Percentiles rank a stretch among this genome's conserved stretches.
phyloP scores from a whole-genome alignment of 306 rosid species.

The Acacia crassicarpa region DNA sequence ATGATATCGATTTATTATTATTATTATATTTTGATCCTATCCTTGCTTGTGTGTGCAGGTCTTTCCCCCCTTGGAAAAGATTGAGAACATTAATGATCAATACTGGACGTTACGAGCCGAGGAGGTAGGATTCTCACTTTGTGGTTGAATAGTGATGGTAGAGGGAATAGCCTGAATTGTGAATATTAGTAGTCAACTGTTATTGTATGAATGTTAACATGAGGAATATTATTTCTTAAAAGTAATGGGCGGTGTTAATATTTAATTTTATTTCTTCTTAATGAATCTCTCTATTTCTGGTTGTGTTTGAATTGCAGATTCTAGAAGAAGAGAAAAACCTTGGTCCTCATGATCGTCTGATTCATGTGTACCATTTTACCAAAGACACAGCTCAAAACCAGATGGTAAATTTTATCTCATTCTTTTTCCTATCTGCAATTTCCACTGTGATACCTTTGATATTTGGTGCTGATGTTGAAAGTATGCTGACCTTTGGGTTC shows the following conservation, averaged over 20 bases:
- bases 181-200: slow-evolving; percentile 23
- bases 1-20: neutral
- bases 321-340: slow-evolving; percentile 90
- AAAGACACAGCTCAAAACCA: slow-evolving; percentile 80
- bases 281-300: neutral
- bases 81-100: slow-evolving; percentile 81
- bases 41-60: slow-evolving; percentile 51
- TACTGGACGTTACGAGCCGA: slow-evolving; percentile 95
- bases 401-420: slow-evolving; percentile 48
- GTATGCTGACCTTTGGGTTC: neutral
- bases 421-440: slow-evolving; percentile 21
- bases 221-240: neutral
- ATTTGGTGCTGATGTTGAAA: neutral
- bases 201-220: slow-evolving; percentile 12
- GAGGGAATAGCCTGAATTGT: neutral
- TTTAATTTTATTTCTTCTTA: neutral
- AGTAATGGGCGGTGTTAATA: neutral
- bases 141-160: neutral
- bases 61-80: slow-evolving; percentile 80
- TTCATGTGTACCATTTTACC: slow-evolving; percentile 90
- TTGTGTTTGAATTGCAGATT: slow-evolving; percentile 41
- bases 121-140: slow-evolving; percentile 54
- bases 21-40: slow-evolving; percentile 17
- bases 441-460: slow-evolving; percentile 1
- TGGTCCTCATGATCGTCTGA: slow-evolving; percentile 70